Conservation (phyloP, 2,329 filamentous ascomycete genomes). For the Stagonosporopsis tanaceti region DNA sequence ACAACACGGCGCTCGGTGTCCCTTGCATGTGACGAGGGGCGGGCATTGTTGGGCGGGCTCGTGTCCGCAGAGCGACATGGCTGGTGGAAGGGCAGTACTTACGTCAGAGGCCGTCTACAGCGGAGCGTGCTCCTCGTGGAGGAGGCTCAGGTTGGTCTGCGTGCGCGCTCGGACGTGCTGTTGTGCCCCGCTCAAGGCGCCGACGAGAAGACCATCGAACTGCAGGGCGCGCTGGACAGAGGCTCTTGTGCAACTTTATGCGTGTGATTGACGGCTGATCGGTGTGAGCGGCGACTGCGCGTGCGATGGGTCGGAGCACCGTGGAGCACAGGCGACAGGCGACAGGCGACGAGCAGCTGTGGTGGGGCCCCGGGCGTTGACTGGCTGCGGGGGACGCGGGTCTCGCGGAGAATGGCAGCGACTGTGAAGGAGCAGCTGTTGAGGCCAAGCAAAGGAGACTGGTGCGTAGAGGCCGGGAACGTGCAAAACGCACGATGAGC, state of each 20-base stretch:
- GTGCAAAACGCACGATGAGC: constrained; percentile 8
- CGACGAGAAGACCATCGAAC: constrained; percentile 13
- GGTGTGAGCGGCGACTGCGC: constrained; percentile 14
- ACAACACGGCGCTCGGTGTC: neutral
- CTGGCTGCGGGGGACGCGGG: neutral
- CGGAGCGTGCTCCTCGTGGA: constrained; percentile 11
- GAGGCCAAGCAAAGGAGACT: neutral
- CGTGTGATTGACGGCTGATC: constrained; percentile 12
- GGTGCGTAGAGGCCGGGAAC: neutral
- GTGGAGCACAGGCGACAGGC: constrained; percentile 3
- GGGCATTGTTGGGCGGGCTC: constrained; percentile 1
- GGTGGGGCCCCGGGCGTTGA: constrained; percentile 3
- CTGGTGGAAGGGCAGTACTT: constrained; percentile 4
- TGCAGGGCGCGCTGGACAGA: constrained; percentile 2
- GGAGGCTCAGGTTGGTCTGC: constrained; percentile 2
- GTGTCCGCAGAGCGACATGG: neutral
- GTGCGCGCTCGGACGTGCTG: constrained; percentile 17
- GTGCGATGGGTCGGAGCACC: neutral
- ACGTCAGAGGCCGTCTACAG: constrained; percentile 16
- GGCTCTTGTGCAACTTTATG: constrained; percentile 5
- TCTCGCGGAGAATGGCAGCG: neutral
- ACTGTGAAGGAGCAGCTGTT: neutral
- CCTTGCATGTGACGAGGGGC: constrained; percentile 8
- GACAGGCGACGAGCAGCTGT: neutral
- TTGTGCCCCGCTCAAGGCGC: constrained; percentile 19